Evolutionary conservation across 495 filamentous ascomycete genomes (phyloP).

Genomic region (Chlorociboria aeruginascens): DNA sequence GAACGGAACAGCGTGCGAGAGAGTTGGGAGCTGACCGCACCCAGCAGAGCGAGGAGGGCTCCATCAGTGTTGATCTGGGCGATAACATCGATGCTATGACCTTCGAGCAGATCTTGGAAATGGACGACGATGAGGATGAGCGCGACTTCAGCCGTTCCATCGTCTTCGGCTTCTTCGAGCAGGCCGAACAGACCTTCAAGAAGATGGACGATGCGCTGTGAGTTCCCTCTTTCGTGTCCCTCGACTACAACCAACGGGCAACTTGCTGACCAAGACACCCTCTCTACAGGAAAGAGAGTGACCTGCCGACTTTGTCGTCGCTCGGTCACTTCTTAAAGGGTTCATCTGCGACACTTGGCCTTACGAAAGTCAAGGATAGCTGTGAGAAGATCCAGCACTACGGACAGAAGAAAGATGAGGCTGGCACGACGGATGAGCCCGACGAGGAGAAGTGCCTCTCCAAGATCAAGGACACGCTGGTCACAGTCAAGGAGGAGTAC

Average conservation of each 20-base stretch:
- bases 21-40: neutral
- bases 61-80: conserved; percentile 31
- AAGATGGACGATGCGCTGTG: conserved; percentile 81
- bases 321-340: conserved; percentile 96
- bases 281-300: conserved; percentile 40
- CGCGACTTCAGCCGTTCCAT: conserved; percentile 55
- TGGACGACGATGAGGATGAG: conserved; percentile 22
- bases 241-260: neutral
- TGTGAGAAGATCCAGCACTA: conserved; percentile 97
- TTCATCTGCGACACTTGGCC: conserved; percentile 90
- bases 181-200: conserved; percentile 73
- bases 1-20: neutral
- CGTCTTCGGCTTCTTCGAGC: conserved; percentile 85
- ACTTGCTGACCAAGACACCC: neutral
- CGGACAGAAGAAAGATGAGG: conserved; percentile 67
- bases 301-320: conserved; percentile 62
- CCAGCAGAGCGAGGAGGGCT: conserved; percentile 19
- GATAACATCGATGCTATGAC: conserved; percentile 67
- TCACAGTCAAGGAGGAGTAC: conserved; percentile 64
- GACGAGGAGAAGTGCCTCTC: conserved; percentile 53
- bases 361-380: conserved; percentile 81
- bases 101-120: conserved; percentile 75
- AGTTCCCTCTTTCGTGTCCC: conserved; percentile 24
- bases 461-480: conserved; percentile 57
- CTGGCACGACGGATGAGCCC: conserved; percentile 48